Evolutionary conservation across 2,329 filamentous ascomycete genomes (phyloP).

Genomic region (Colletotrichum kahawae): DNA sequence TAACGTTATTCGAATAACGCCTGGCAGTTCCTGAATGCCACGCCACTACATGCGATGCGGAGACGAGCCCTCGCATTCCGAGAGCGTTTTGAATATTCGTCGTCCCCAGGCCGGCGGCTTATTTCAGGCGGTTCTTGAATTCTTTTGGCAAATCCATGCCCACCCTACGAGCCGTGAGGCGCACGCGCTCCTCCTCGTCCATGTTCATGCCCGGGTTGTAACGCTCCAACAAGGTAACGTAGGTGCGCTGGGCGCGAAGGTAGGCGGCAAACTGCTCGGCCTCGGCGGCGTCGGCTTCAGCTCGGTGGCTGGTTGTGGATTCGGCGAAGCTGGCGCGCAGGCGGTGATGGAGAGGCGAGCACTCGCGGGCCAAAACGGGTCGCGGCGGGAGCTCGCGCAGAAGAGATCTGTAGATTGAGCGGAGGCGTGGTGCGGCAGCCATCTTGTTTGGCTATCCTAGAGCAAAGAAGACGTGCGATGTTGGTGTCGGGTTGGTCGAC

Average conservation of each 20-base stretch:
- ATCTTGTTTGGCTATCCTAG: conserved; percentile 23
- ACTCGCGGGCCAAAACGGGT: conserved; percentile 56
- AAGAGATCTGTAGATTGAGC: conserved; percentile 85
- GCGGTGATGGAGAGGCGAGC: conserved; percentile 72
- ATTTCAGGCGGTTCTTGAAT: conserved; percentile 35
- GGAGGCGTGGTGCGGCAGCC: conserved; percentile 49
- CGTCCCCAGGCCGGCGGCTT: background rate
- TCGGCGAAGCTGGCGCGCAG: conserved; percentile 68
- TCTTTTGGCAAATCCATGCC: conserved; percentile 87
- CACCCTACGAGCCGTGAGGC: conserved; percentile 83
- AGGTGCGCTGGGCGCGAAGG: conserved; percentile 83
- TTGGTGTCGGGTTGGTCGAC: background rate
- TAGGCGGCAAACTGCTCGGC: conserved; percentile 84
- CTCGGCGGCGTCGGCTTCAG: conserved; percentile 38
- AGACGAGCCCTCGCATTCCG: background rate
- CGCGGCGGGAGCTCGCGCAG: conserved; percentile 87
- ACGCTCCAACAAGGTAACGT: conserved; percentile 80
- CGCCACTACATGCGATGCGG: background rate
- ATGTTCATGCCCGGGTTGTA: conserved; percentile 95
- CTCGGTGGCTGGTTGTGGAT: conserved; percentile 27
- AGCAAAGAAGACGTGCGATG: background rate
- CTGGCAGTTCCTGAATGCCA: background rate
- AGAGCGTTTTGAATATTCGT: background rate
- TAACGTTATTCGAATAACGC: background rate
- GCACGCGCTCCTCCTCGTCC: conserved; percentile 82